phyloP scores from a whole-genome alignment of 108 stramenopile genomes.

The Cylindrotheca fusiformis region DNA sequence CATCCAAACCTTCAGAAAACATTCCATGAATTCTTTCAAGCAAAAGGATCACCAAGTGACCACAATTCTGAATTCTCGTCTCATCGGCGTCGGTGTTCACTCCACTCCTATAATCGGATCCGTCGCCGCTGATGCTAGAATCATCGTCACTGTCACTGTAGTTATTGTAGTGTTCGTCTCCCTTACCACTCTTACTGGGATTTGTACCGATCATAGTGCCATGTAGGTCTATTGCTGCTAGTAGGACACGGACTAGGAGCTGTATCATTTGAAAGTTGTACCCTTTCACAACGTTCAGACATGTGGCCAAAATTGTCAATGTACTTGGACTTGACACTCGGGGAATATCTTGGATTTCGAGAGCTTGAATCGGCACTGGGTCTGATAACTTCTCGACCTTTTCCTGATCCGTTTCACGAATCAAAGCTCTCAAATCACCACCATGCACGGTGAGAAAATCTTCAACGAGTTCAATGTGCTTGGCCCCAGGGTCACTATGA shows the following conservation, averaged over 20 bases:
- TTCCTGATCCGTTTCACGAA: not conserved
- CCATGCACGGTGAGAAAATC: conserved; percentile 59
- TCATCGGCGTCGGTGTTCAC: conserved; percentile 17
- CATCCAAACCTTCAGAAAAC: conserved; percentile 7
- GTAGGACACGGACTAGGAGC: conserved; percentile 13
- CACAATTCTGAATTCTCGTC: conserved; percentile 22
- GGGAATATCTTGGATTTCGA: conserved; percentile 5
- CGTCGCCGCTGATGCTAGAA: conserved; percentile 8
- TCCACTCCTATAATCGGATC: conserved; percentile 1
- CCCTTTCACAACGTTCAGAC: conserved; percentile 17
- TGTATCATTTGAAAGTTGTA: conserved; percentile 1
- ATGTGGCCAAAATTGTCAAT: conserved; percentile 38
- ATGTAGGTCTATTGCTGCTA: conserved; percentile 15
- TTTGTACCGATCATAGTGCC: conserved; percentile 7
- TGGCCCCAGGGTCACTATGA: conserved; percentile 33
- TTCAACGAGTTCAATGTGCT: conserved; percentile 61
- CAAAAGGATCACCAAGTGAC: conserved; percentile 17
- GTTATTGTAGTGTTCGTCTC: conserved; percentile 26
- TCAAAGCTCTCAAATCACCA: conserved; percentile 19
- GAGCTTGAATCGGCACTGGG: conserved; percentile 18
- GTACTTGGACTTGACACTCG: conserved; percentile 32
- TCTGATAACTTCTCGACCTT: not conserved
- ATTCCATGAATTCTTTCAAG: conserved; percentile 2
- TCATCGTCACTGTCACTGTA: conserved; percentile 33
- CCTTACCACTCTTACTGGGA: not conserved